Evolutionary conservation across 306 rosid genomes (phyloP), one percentile per base, ranked within the genome.

Genomic region (Canavalia gladiata): DNA sequence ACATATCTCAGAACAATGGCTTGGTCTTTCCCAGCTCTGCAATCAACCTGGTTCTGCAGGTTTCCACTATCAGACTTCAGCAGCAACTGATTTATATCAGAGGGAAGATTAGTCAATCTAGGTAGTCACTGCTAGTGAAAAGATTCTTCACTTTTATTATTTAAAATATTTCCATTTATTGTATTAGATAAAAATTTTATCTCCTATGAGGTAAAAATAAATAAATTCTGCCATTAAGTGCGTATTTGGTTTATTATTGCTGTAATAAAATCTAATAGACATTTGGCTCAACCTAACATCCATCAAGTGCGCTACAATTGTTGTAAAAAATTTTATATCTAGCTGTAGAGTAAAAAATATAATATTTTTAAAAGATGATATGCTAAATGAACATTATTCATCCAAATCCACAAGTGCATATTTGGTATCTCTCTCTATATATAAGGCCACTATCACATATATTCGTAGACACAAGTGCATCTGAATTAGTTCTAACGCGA

Each of bases 11-110:
- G 67, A 60, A 25, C 42, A 33, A 60, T 33, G 28, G 39, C 3
- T 43, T 68, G 34, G 39, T 68, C 41, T 45, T 68, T 18, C 56
- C 25, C 4, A 18, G n/a, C 52, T 68, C 74, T 28, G 60, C 43
- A 12, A 70, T 69, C 58, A 70, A 70, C 75, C 58, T 5, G 59
- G 1, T 31, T 49, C 12, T 49, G 45, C 45, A 58, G 67, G 25
- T 71, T 50, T 71, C 76, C 33, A 71, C 51, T 71, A 49, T 47
- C 76, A 71, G 31, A 30, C 58, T 70, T 70, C 6, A 47, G 58
- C 58, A 49, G 59, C 75, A 31, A 30, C 41, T 49, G 75, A 70
- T 70, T 70, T 12, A 49, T 49, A 49, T 70, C 56, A 43, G 8
- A 29, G 4, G 9, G 2, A 9, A 68, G 55, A 45, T 64, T 54